Base-by-base conservation (phyloP, 2,329 filamentous ascomycete genomes). In the Basipetospora chlamydospora region DNA sequence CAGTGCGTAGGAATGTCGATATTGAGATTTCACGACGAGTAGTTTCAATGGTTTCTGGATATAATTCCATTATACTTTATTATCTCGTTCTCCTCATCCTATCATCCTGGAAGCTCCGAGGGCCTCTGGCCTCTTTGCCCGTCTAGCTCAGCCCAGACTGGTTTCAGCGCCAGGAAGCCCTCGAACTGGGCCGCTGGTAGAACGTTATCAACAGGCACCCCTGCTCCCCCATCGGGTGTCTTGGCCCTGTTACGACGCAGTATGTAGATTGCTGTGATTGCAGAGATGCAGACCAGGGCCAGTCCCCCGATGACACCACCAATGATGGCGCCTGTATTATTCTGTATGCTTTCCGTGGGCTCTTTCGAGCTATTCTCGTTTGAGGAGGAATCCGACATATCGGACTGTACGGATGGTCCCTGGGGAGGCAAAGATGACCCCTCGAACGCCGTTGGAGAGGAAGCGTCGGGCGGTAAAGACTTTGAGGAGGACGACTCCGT, bases 221-320 rank as follows among this genome's bases (percentile, higher is more conserved):
- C 9, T 22, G 2, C 32, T 12, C 8, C 13, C 11, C 7, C 11
- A 5, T 6, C 12, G 3, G 23, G 7, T n/a, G 12, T 25, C 12
- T 34, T 20, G 8, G 6, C 7, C 25, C 28, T 29, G 25, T 42
- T 41, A 3, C 38, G 37, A 9, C 43, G 39, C n/a, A 46, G 30
- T 11, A 46, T 20, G 13, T 41, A 42, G n/a, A 46, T 26, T 16
- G 41, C 36, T 7, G 37, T 42, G n/a, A 54, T 37, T 5, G 29
- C 42, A 0, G 47, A 53, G 13, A 47, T 44, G 39, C 56, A 56
- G 2, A 60, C 12, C 2, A 59, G 44, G 3, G 48, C 54, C 2
- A 59, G 38, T 2, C 54, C 52, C 6, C 53, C 55, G 10, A 59
- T 38, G 3, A 53, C 47, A 5, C 53, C 57, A 5, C 54, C 55